Evolutionary conservation across 2,329 filamentous ascomycete species (phyloP), one percentile per base, ranked within the genome.

Genomic region (Fusarium burgessii): DNA sequence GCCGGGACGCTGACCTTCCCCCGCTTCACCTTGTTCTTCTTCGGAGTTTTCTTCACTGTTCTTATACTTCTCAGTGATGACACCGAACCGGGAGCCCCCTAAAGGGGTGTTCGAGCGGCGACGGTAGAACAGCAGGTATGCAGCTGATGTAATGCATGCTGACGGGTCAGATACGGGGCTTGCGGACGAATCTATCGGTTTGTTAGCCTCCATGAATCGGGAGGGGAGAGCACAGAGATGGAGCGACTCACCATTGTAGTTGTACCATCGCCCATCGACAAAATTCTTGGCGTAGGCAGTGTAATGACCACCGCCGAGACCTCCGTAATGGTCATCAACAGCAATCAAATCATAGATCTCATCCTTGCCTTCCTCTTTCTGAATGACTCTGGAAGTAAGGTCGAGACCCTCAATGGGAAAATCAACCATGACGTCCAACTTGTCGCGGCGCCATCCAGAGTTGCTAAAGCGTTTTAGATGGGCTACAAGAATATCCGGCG

Each of bases 391-490:
- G 32, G 88, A 87, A 5, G 89, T 92, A 69, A 99, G 87, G 78
- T 99, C 94, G 8, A 99, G 86, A 5, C 92, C 92, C 76, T 96
- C 92, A 11, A 97, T 88, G 1, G 96, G 96, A 78, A 98, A 99
- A 76, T 98, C 93, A 25, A 99, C 94, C 13, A 93, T 83, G 11
- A 95, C 91, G 75, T 98, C 95, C 49, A 99, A 87, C 85, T 99
- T 99, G 80, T 98, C 94, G 60, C 95, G 87, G 73, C 95, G 91
- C 68, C 87, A 91, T 18, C 93, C 90, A 72, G 91, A 92, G 27
- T 92, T 94, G 78, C 94, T 97, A 80, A 99, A 99, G 10, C 96
- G 90, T 85, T 99, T 99, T 52, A 99, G 86, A 78, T 99, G 96
- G 68, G 98, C 92, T 45, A 98, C 92, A 18, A 99, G 87, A 67